Evolutionary conservation across 257 asterid genomes (phyloP), one percentile per base, ranked within the genome.

Genomic region (Nicotiana sylvestris): DNA sequence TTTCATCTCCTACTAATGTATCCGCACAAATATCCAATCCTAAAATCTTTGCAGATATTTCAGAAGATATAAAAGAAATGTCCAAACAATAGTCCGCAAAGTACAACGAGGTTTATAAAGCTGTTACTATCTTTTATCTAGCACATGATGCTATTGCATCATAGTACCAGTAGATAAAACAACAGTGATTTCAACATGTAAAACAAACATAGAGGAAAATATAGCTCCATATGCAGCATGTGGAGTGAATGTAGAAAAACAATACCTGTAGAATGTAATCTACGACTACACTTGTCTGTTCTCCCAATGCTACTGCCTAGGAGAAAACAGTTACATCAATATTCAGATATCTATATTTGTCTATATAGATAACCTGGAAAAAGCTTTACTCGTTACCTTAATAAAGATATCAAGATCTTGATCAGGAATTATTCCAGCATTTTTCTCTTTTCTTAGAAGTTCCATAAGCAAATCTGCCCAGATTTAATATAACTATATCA

Each of bases 1-100:
- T 94, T 88, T 92, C 98, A 84, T 96, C 98, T 79, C 99, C 99
- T 78, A 96, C 97, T 87, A 93, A 66, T 81, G 98, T 93, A 88
- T 94, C 94, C 39, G 97, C 98, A 86, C 99, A 96, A 56, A 88
- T 89, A 83, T 91, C 91, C 90, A 90, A 82, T 86, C 94, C 90
- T 86, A 92, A 81, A 86, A 87, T 88, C 92, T 90, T 90, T 84
- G 87, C 64, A 84, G 68, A 88, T 81, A 86, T 87, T 86, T 89
- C 89, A 90, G 92, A 82, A 74, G 87, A 86, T 39, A 64, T 29
- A 84, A 32, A 85, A 78, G 80, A 81, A 46, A 60, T 68, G 49
- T 53, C 81, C 67, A 81, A 69, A 83, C 27, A 81, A 56, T 29
- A 15, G 74, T 55, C 67, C 81, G 8, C 35, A 33, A 35, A 60